Conservation (phyloP, 805 yeast species). For the Sugiyamaella boreocaroliniensis region DNA sequence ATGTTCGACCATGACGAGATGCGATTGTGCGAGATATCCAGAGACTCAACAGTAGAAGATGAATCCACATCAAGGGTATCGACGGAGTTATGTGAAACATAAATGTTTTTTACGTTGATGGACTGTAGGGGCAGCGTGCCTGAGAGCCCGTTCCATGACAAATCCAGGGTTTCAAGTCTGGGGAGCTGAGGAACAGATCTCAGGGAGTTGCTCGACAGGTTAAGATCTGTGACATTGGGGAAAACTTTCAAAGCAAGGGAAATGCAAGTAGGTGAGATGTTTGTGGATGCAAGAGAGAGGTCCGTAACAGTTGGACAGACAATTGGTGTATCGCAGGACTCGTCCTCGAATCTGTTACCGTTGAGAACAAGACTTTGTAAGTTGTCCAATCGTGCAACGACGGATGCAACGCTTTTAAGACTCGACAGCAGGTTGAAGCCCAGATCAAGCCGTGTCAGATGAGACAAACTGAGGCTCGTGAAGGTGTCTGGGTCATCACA, state of each 20-base stretch:
- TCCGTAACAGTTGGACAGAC: neutral
- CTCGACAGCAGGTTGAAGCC: constrained; percentile 50
- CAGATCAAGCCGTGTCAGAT: constrained; percentile 43
- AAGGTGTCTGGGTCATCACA: neutral
- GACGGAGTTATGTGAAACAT: constrained; percentile 36
- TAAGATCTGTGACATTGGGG: constrained; percentile 26
- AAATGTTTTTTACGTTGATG: constrained; percentile 24
- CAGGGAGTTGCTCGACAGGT: constrained; percentile 20
- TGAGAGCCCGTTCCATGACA: constrained; percentile 40
- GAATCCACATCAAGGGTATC: neutral
- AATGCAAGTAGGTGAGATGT: constrained; percentile 8
- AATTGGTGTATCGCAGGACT: no score
- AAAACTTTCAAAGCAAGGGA: constrained; percentile 25
- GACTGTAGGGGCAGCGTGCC: neutral
- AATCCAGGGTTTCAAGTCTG: constrained; percentile 17
- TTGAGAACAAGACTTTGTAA: constrained; percentile 44
- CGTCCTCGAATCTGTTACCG: constrained; percentile 28
- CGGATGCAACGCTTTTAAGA: constrained; percentile 34
- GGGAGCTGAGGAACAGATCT: constrained; percentile 10
- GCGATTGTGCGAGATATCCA: constrained; percentile 50
- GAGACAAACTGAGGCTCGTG: constrained; percentile 1
- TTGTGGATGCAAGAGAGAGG: neutral
- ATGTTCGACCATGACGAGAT: constrained; percentile 43
- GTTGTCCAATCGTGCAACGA: constrained; percentile 34
- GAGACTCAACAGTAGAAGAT: neutral